Percentiles rank a stretch among this genome's conserved stretches.
Conservation (phyloP, 2,329 filamentous ascomycete genomes). For the Diaporthe sp. region DNA sequence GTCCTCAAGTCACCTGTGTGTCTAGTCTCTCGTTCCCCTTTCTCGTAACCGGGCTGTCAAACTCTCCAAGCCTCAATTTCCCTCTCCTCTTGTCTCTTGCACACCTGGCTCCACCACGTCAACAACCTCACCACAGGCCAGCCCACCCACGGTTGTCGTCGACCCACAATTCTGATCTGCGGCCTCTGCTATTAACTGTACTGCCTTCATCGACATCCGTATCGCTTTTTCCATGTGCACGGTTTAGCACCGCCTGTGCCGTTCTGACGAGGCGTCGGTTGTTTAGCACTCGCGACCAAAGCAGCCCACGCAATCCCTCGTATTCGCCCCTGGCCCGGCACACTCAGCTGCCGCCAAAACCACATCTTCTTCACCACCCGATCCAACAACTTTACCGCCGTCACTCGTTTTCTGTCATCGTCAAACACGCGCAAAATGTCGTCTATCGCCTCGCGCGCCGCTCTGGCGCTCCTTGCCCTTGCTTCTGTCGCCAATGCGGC, state of each 20-base stretch:
- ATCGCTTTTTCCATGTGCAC: slow-evolving; percentile 7
- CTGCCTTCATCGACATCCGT: neutral
- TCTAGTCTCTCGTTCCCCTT: slow-evolving; percentile 6
- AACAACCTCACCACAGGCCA: slow-evolving; percentile 7
- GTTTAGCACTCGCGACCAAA: neutral
- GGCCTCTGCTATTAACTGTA: neutral
- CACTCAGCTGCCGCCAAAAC: neutral
- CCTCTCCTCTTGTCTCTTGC: neutral
- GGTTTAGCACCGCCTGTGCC: neutral
- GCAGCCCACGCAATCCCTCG: slow-evolving; percentile 17
- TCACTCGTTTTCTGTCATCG: slow-evolving; percentile 25
- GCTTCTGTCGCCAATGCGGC: slow-evolving; percentile 25
- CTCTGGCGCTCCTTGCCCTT: slow-evolving; percentile 27
- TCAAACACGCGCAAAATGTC: slow-evolving; percentile 15
- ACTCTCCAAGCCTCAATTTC: slow-evolving; percentile 3
- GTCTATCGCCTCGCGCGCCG: slow-evolving; percentile 25
- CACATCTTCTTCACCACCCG: neutral
- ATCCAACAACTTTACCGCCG: neutral
- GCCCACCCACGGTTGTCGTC: slow-evolving; percentile 4
- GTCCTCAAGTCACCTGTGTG: neutral
- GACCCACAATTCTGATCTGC: slow-evolving; percentile 3
- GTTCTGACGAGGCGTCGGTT: slow-evolving; percentile 9
- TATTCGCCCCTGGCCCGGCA: neutral
- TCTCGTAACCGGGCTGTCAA: slow-evolving; percentile 4
- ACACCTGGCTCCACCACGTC: slow-evolving; percentile 11